Evolutionary conservation across 805 yeast species (phyloP), one percentile per base, ranked within the genome.

Genomic region (Yarrowia osloensis): DNA sequence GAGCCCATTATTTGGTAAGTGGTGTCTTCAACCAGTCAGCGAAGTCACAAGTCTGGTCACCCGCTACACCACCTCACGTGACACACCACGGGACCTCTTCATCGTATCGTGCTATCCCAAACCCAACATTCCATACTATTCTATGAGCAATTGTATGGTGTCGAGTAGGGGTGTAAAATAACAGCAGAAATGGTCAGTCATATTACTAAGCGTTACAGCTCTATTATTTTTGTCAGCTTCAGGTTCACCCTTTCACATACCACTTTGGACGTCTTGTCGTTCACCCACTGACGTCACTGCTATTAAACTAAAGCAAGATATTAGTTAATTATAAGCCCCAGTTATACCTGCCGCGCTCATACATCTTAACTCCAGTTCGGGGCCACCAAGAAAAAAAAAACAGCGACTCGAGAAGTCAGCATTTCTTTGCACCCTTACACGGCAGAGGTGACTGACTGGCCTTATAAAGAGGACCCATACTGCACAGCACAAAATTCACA

Each of bases 251-350:
- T n/a, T n/a, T n/a, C n/a, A n/a, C n/a, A n/a, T n/a, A n/a, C n/a
- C n/a, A n/a, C n/a, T n/a, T n/a, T n/a, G n/a, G n/a, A n/a, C n/a
- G n/a, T n/a, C n/a, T n/a, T n/a, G n/a, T n/a, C n/a, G n/a, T n/a
- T n/a, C n/a, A n/a, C n/a, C n/a, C n/a, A n/a, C 59, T 52, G 59
- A 52, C 59, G 59, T 52, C 59, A 52, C 59, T 52, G 40, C 59
- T 22, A 33, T 33, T 21, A 21, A 52, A 19, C 57, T 50, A 35
- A 50, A 50, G 57, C 57, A 50, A 50, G 57, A 50, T 50, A n/a
- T n/a, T n/a, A 28, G 54, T 49, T 49, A 52, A 52, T 52, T 33
- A 50, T 15, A 50, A 28, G 37, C 33, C 49, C 22, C 33, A 47
- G 13, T 17, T 28, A 28, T 28, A 29, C 37, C 17, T 47, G n/a